phyloP scores from a whole-genome alignment of 257 asterid species.

The Jasminum sambac region DNA sequence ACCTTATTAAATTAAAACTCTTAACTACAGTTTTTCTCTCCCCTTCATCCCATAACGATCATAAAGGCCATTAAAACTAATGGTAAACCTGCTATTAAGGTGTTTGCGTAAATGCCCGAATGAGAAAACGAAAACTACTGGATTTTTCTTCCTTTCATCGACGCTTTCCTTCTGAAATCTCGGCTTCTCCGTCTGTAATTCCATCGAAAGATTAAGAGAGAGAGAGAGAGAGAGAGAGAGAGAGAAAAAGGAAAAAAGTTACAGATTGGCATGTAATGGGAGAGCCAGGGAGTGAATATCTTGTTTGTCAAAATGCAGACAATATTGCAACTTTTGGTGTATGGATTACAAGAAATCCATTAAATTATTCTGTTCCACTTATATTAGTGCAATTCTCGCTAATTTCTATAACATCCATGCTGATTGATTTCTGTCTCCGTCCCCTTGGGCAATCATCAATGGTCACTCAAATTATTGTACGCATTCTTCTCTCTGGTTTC shows the following conservation, averaged over 20 bases:
- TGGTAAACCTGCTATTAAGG: slow-evolving; percentile 29
- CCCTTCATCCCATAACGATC: slow-evolving; percentile 11
- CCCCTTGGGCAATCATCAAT: slow-evolving; percentile 75
- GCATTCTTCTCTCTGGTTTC: slow-evolving; percentile 3
- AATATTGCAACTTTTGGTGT: slow-evolving; percentile 46
- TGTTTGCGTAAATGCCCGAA: slow-evolving; percentile 8
- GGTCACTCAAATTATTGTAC: slow-evolving; percentile 70
- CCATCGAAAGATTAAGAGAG: background rate
- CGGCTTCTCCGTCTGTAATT: background rate
- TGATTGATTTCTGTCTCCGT: slow-evolving; percentile 50
- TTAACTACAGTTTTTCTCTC: background rate
- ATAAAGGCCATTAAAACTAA: slow-evolving; percentile 21
- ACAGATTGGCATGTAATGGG: background rate
- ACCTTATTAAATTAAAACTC: background rate
- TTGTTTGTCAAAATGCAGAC: slow-evolving; percentile 55
- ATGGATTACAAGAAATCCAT: slow-evolving; percentile 43
- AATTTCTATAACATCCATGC: slow-evolving; percentile 43
- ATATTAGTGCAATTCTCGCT: slow-evolving; percentile 56
- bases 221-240: background rate
- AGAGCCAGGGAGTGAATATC: slow-evolving; percentile 26
- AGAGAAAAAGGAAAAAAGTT: background rate
- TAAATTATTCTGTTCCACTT: slow-evolving; percentile 60
- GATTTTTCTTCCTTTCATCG: background rate
- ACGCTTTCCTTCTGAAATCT: background rate
- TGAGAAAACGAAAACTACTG: slow-evolving; percentile 1